Evolutionary conservation across 805 yeast genomes (phyloP), one percentile per base, ranked within the genome.

Genomic region (Candida nitratophila): DNA sequence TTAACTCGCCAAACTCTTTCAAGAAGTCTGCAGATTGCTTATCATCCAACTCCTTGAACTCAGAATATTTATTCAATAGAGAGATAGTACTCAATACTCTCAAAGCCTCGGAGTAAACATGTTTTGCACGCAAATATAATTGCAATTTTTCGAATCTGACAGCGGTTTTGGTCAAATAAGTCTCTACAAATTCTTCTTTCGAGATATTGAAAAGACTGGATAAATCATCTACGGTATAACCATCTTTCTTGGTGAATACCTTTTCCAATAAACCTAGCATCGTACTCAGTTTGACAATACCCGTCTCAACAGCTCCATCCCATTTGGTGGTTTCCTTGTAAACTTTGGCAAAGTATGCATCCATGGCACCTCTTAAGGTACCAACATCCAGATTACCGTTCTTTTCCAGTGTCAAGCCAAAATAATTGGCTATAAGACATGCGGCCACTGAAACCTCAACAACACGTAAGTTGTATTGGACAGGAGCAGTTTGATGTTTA

Each of bases 361-460:
- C 81, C 65, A 79, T 63, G 20, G 80, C 76, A n/a, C 83, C 86
- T 47, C 83, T 66, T 48, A 83, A 66, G 30, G 83, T 79, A 8
- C 86, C 85, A 26, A 74, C 73, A 22, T 62, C 60, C 29, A 79
- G 66, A 47, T 76, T 76, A 2, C 81, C 79, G 49, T 74, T 77
- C 41, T 62, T 68, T 7, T 59, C 65, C 31, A 76, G 60, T 1
- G 52, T 50, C 41, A 79, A 59, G 12, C 69, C 72, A 40, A 71
- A 69, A 48, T 66, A 66, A 31, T 65, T 55, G 10, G 83, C 86
- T 47, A 83, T 60, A 12, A 77, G 60, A 39, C 74, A 77, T 0
- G 86, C 79, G 4, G 86, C 85, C n/a, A 81, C 64, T 1, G 83
- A 78, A 35, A 79, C 83, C 56, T 83, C 89, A 14, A 81, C 87